Evolutionary conservation across 257 asterid species (phyloP), one percentile per base, ranked within the genome.

Genomic region (Craterostigma plantagineum): DNA sequence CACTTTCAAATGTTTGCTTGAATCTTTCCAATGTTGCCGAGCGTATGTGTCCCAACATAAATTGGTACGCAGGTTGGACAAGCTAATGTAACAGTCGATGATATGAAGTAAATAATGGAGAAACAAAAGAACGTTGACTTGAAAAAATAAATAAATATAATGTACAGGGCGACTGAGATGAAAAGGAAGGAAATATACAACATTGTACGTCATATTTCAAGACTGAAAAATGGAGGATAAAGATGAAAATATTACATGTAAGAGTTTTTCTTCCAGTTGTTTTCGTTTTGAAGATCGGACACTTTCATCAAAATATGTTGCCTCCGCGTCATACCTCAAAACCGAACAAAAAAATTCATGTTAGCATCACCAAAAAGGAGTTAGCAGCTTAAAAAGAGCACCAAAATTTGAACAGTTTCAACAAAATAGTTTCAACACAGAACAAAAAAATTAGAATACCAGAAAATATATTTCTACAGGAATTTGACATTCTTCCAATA

Each of bases 61-160:
- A 61, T 12, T 71, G 95, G 67, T 82, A 68, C 18, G 92, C 77
- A 57, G 97, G 95, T 79, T 74, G 95, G 68, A 82, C 87, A 69
- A 82, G 93, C 98, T 87, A 67, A 53, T 36, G 49, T 36, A 61
- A 42, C 56, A 18, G 35, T 11, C 45, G 16, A 35, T 16, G 16
- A n/a, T 9, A 12, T 43, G 38, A 33, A 36, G 47, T 34, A 12
- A 34, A 10, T 3, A 45, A 36, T 1, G 41, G 30, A 35, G 18
- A 52, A 23, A 23, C n/a, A n/a, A n/a, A n/a, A n/a, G n/a, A n/a
- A 23, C 30, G 30, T n/a, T n/a, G n/a, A n/a, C n/a, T n/a, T n/a
- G n/a, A n/a, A n/a, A n/a, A n/a, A n/a, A n/a, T n/a, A n/a, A n/a
- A n/a, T n/a, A n/a, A n/a, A n/a, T n/a, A n/a, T 23, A 23, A 23